These are phyloP conservation scores for Prasinococcaceae sp. DNA, from an alignment of 139 green algal species.

Conservation along the genomic window DNA sequence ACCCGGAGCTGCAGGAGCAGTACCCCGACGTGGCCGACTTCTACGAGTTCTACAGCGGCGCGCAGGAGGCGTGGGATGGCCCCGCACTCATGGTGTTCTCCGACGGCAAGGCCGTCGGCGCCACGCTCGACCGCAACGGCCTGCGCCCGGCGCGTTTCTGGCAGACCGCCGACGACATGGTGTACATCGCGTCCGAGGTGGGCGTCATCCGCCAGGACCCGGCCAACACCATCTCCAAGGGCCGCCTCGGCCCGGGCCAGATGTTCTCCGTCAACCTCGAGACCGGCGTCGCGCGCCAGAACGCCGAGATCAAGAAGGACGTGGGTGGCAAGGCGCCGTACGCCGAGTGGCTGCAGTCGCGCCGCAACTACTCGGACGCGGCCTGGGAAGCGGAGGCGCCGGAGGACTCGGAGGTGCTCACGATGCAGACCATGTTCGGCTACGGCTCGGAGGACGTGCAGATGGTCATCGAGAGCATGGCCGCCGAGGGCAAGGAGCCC, in stretches of 20 bases:
- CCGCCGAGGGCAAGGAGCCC: constrained; percentile 64
- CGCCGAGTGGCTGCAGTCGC: constrained; percentile 57
- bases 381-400: too few relatives aligned
- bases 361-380: neutral
- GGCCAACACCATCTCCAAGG: constrained; percentile 39
- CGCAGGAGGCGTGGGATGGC: constrained; percentile 98
- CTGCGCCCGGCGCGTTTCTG: constrained; percentile 92
- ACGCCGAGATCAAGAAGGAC: constrained; percentile 58
- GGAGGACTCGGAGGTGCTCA: constrained; percentile 41
- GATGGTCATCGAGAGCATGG: constrained; percentile 95
- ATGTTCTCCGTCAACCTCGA: constrained; percentile 84
- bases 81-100: constrained; percentile 93
- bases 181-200: constrained; percentile 94
- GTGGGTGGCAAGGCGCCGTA: constrained; percentile 63
- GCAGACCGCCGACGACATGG: constrained; percentile 82
- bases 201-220: constrained; percentile 18
- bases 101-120: constrained; percentile 77
- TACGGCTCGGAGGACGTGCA: constrained; percentile 71
- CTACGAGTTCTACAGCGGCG: constrained; percentile 90
- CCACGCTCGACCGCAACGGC: constrained; percentile 91
- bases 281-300: constrained; percentile 47
- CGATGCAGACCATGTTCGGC: constrained; percentile 45
- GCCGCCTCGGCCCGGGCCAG: constrained; percentile 87
- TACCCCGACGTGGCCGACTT: constrained; percentile 74
- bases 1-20: constrained; percentile 64